Evolutionary conservation across 2,329 filamentous ascomycete genomes (phyloP), one percentile per base, ranked within the genome.

Genomic region (Claviceps citrina): DNA sequence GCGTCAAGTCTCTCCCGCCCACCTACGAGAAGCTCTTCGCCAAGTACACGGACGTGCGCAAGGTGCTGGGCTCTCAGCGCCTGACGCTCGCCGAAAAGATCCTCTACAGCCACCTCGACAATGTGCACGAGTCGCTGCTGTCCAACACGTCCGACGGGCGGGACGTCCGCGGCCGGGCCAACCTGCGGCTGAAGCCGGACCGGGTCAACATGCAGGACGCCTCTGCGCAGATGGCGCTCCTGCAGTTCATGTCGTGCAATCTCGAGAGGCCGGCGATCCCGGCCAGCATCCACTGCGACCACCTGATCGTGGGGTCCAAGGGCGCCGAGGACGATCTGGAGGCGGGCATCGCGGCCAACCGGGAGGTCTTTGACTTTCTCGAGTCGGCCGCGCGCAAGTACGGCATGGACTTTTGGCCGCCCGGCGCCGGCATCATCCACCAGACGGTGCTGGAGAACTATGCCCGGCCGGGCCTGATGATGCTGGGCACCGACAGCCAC

Each of bases 121-220:
- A 85, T 54, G 76, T 79, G 6, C 87, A 94, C 62, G 86, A 93
- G 59, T 87, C 85, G 28, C 74, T 98, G 39, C 69, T 94, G 44
- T 76, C 74, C 39, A 76, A 78, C 54, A 95, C 87, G 37, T 73
- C 84, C 61, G 84, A 87, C 71, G 89, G 87, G 49, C 74, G 74
- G 38, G 73, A 81, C 54, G 81, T 98, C 46, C 78, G 91, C 31
- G 89, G 89, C 49, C 78, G 78, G 55, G 87, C 86, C 38, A 96
- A 93, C 58, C 71, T 98, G 63, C 93, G 93, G 68, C 81, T 98
- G 61, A 94, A 94, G 63, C 91, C 91, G 18, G 91, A 98, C 61
- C 77, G 91, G 39, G 91, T 96, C 51, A 93, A 93, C 48, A 98
- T 98, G 91, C 91, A 98, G 64, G 91, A 98, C 67, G 91, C 91